Conservation (phyloP, 768 basidiomycete species). For the Pholiota microspora region DNA sequence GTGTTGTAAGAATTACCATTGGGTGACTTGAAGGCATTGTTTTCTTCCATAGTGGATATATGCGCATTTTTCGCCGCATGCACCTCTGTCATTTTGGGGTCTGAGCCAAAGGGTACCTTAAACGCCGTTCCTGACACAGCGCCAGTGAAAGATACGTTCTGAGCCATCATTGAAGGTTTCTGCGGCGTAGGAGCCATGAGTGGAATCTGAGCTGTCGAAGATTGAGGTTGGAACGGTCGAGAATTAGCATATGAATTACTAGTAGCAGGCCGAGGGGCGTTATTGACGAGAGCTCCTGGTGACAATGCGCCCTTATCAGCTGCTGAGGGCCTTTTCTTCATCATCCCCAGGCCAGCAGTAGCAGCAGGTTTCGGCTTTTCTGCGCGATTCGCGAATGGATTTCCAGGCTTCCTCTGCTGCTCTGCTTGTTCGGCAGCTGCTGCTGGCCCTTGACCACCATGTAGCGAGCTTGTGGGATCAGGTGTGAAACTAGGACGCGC, state of each 20-base stretch:
- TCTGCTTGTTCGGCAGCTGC: not conserved
- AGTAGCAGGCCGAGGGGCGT: conserved; percentile 24
- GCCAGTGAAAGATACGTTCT: conserved; percentile 10
- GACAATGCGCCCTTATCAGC: conserved; percentile 1
- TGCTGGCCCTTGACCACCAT: not conserved
- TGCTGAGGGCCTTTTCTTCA: conserved; percentile 13
- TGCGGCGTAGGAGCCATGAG: conserved; percentile 25
- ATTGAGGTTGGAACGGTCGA: conserved; percentile 2
- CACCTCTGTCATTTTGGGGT: conserved; percentile 5
- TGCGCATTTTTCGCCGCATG: conserved; percentile 23
- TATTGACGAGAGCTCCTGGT: conserved; percentile 3
- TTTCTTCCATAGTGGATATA: conserved; percentile 20
- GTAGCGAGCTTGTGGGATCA: conserved; percentile 12
- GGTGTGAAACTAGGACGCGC: conserved; percentile 6
- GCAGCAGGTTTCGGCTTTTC: not conserved
- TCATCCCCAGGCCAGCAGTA: conserved; percentile 13
- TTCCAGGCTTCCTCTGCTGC: not conserved
- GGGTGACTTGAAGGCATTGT: not conserved
- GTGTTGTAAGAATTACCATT: not conserved
- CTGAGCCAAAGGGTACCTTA: conserved; percentile 18
- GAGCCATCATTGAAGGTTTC: conserved; percentile 19
- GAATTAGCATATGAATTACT: conserved; percentile 22
- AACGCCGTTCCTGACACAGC: conserved; percentile 15
- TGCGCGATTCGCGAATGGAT: not conserved
- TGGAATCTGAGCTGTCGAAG: conserved; percentile 4